Evolutionary conservation across 257 asterid species (phyloP).

Genomic region (Jacaranda copaia): DNA sequence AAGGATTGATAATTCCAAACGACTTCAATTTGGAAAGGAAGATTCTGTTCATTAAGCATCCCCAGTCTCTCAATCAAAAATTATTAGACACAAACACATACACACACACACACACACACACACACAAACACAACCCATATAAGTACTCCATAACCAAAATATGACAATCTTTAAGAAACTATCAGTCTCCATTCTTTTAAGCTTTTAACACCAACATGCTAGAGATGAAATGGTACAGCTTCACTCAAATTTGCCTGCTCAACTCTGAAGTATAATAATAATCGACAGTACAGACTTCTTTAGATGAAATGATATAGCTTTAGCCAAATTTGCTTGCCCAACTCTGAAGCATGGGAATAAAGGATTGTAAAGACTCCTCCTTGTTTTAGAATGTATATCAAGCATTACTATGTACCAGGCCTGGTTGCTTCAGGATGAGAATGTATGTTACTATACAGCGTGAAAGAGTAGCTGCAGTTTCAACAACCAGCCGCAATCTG

Average conservation of each 20-base stretch:
- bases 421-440: conserved; percentile 71
- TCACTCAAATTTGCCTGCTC: conserved; percentile 1
- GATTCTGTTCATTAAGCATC: not conserved
- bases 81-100: not conserved
- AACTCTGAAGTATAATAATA: conserved; percentile 14
- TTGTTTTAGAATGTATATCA: conserved; percentile 16
- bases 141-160: conserved; percentile 20
- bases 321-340: not conserved
- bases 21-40: conserved; percentile 18
- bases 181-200: conserved; percentile 4
- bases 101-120: not conserved
- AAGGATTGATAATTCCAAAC: conserved; percentile 5
- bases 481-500: conserved; percentile 81
- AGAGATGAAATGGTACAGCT: conserved; percentile 2
- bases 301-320: not conserved
- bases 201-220: conserved; percentile 21
- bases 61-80: conserved; percentile 18
- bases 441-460: conserved; percentile 80
- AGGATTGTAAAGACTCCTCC: not conserved
- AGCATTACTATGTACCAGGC: conserved; percentile 54
- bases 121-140: conserved; percentile 4
- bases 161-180: conserved; percentile 8
- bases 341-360: conserved; percentile 1
- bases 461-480: conserved; percentile 77
- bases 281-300: not conserved